Base-by-base conservation (phyloP, 257 asterid genomes). In the Ocimum tenuiflorum region DNA sequence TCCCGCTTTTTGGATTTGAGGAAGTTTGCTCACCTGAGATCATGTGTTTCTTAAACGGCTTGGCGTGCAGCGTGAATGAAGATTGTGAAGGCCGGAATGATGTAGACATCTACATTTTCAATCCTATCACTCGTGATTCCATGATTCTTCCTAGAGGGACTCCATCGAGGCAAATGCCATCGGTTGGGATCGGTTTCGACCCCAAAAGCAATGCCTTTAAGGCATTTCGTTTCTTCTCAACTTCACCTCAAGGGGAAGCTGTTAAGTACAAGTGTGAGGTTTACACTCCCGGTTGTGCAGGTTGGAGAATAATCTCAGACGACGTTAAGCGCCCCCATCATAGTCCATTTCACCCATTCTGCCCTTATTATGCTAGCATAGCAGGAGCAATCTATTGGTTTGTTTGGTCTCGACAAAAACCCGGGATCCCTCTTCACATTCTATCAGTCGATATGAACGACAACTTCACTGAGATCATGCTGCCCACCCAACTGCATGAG, bases 301-400 rank as follows among this genome's bases (percentile, higher is more conserved):
- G 18, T 23, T 70, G 80, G 77, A 71, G 62, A 54, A 24, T 1
- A 38, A 52, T 75, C 7, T 47, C 65, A 1, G 58, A 43, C 54
- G 71, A 46, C 1, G 27, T 55, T 24, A 13, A 53, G 24, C 46
- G 58, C 11, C 80, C 74, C 3, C 14, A 13, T 0, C 51, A 15
- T 7, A 71, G 54, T 46, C 51, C 24, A 0, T 0, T 19, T 52
- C 38, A 67, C 62, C 70, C 72, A 2, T 33, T 9, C 15, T 22
- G 58, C 68, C 67, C 77, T 41, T 42, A 11, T 42, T 66, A 69
- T 51, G 74, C 67, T 60, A 66, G 77, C 12, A 51, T 76, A 19
- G 68, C 45, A 39, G 75, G 81, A 42, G 43, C 19, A 22, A 20
- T 71, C 15, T 76, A 70, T 56, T 76, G 81, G 81, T 62, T 76